Base-by-base conservation (phyloP, 768 basidiomycete species). In the Termitomyces sp. region DNA sequence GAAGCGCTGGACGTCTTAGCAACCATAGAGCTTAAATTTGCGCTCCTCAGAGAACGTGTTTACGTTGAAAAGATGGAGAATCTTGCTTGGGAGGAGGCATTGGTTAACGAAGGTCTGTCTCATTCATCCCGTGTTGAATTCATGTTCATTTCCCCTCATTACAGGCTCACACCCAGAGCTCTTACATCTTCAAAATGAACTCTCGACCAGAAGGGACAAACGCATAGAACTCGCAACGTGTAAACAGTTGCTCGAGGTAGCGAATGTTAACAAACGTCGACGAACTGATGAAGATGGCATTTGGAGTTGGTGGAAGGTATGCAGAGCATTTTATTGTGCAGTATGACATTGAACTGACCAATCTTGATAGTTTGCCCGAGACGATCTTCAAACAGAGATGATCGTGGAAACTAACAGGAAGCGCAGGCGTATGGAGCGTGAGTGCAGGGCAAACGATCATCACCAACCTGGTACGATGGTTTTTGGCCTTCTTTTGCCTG, bases 21-120 rank as follows among this genome's bases (percentile, higher is more conserved):
- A 3, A 83, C 80, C 49, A 96, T 99, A 66, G 96, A 99, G 70
- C 85, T 98, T 74, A 93, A 92, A 69, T 97, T 95, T 73, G 95
- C 96, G 0, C 75, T 90, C 36, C 73, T 98, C 59, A 77, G 96
- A 51, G 95, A 98, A 71, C 80, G 86, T 54, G 79, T 98, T 15
- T 98, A 96, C 72, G 81, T 98, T 20, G 96, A 98, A 76, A 91
- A 95, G 72, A 94, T 98, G 93, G 91, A 94, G 44, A 86, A 85
- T 4, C 77, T 96, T 8, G 89, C 91, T 38, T 90, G 88, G 85
- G 96, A 98, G 73, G 94, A 98, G 69, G 76, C 83, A 15, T 78
- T 95, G 67, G 81, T 98, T 24, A 78, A 84, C 33, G 83, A 88
- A 46, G 91, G 95, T 94, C 66, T 66, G 87, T 77, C 22, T 48